These are phyloP conservation scores for Epichloe uncinata DNA, from an alignment of 2,329 filamentous ascomycete genomes.

Conservation along the genomic window DNA sequence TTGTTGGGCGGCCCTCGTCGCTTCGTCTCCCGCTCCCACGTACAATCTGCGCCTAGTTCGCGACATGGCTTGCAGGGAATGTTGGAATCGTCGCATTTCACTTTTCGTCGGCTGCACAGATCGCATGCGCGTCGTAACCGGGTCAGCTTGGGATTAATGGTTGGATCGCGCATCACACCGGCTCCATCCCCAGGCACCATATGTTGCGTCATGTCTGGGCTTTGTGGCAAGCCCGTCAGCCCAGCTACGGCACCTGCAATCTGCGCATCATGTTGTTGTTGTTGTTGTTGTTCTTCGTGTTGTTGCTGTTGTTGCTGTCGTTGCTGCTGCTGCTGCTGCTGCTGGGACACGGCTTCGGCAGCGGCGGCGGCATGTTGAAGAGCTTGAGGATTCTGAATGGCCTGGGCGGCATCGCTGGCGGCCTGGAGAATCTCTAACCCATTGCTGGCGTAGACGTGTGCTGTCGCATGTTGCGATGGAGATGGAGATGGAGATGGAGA, in stretches of 20 bases:
- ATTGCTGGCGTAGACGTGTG: constrained; percentile 32
- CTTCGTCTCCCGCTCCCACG: constrained; percentile 43
- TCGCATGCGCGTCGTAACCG: constrained; percentile 46
- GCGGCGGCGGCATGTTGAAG: constrained; percentile 26
- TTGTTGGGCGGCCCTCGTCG: constrained; percentile 46
- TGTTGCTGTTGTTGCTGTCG: neutral
- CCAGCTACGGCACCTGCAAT: neutral
- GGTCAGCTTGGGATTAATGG: constrained; percentile 37
- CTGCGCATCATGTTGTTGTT: constrained; percentile 1
- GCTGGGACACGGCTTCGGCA: constrained; percentile 19
- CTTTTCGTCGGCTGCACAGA: constrained; percentile 48
- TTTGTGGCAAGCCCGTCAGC: neutral
- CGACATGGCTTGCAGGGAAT: constrained; percentile 44
- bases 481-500: constrained; percentile 13
- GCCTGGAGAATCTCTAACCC: constrained; percentile 32
- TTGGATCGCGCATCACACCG: constrained; percentile 24
- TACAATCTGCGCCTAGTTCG: constrained; percentile 45
- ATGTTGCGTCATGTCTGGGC: constrained; percentile 4
- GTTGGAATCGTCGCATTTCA: constrained; percentile 44
- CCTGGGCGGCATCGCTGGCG: constrained; percentile 30
- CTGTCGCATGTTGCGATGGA: constrained; percentile 14
- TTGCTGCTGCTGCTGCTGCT: neutral
- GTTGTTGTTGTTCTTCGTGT: constrained; percentile 5
- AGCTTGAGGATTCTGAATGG: constrained; percentile 24
- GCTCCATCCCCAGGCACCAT: constrained; percentile 5